Base-by-base conservation (phyloP, 2,329 filamentous ascomycete species). In the Colletotrichum sp. region DNA sequence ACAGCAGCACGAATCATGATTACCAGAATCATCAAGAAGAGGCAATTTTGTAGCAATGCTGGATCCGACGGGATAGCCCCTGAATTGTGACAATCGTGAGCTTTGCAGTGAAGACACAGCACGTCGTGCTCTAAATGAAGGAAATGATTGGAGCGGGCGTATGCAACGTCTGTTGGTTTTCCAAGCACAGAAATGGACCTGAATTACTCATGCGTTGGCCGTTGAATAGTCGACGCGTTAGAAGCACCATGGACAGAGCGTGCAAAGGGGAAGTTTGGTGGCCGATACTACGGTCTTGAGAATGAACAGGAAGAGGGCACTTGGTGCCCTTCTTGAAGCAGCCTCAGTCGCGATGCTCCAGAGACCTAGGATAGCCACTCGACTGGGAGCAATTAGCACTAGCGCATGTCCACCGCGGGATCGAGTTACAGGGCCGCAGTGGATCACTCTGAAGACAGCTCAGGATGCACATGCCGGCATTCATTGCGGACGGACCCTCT, bases 151-250 rank as follows among this genome's bases (percentile, higher is more conserved):
- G 39, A 43, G 39, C 5, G 39, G 39, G 18, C 18, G 39, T 18
- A 43, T 18, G 39, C 39, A n/a, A 43, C 0, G 16, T 2, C 39
- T 43, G 18, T 8, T 43, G 8, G 0, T 43, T 0, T 1, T 0
- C 8, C 8, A 10, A 6, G 0, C 39, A 0, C 18, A 10, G 39
- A n/a, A 43, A 43, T 43, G 16, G 5, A 43, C 5, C 36, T n/a
- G 39, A 0, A 18, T 10, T 9, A 0, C 3, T n/a, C 9, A 6
- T 5, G 16, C 18, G 39, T 1, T 18, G 7, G 16, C 7, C 0
- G 39, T 18, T 43, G 39, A n/a, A 43, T 0, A 10, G 8, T 0
- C 39, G 16, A 5, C 18, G 39, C 39, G 39, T 0, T 0, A 0
- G 2, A 10, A 43, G 3, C 8, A n/a, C 16, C 18, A 18, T 18